Percentiles rank a stretch among this genome's conserved stretches.
These are phyloP conservation scores for Gossypium turneri DNA, from an alignment of 345 rosid genomes.

Conservation along the genomic window DNA sequence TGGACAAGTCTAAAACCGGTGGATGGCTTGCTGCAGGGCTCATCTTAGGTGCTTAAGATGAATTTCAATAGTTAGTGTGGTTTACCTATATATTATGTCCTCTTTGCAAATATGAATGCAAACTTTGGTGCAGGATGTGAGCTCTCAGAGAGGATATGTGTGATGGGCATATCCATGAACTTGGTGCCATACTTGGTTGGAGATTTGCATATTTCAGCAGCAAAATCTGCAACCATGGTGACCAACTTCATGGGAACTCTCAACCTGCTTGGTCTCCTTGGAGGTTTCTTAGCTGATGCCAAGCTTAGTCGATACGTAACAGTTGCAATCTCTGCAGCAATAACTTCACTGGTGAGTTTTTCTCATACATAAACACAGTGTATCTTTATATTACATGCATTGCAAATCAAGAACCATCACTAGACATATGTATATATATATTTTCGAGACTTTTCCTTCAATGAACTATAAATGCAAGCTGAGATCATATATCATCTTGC, in stretches of 20 bases:
- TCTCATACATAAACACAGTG: not conserved
- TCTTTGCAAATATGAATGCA: not conserved
- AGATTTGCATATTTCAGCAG: conserved; percentile 66
- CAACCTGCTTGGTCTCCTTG: conserved; percentile 75
- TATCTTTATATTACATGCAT: not conserved
- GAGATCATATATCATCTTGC: not conserved
- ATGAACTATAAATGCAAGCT: not conserved
- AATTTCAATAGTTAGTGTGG: conserved; percentile 1
- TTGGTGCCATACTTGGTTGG: conserved; percentile 81
- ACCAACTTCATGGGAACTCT: conserved; percentile 95
- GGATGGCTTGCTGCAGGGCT: conserved; percentile 95
- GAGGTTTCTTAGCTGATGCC: conserved; percentile 94
- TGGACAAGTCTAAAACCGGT: conserved; percentile 70
- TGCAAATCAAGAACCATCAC: not conserved
- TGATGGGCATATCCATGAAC: conserved; percentile 89
- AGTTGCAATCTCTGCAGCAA: conserved; percentile 56
- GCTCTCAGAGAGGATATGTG: conserved; percentile 85
- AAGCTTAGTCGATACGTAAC: conserved; percentile 77
- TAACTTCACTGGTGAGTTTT: conserved; percentile 61
- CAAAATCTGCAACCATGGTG: conserved; percentile 75
- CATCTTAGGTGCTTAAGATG: conserved; percentile 52
- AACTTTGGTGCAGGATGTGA: conserved; percentile 55
- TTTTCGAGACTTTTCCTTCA: too few species aligned
- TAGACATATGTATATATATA: too few species aligned
- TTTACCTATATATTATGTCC: not conserved